These are phyloP conservation scores for Cladosporium sp. DNA, from an alignment of 2,329 filamentous ascomycete genomes.

Conservation along the genomic window DNA sequence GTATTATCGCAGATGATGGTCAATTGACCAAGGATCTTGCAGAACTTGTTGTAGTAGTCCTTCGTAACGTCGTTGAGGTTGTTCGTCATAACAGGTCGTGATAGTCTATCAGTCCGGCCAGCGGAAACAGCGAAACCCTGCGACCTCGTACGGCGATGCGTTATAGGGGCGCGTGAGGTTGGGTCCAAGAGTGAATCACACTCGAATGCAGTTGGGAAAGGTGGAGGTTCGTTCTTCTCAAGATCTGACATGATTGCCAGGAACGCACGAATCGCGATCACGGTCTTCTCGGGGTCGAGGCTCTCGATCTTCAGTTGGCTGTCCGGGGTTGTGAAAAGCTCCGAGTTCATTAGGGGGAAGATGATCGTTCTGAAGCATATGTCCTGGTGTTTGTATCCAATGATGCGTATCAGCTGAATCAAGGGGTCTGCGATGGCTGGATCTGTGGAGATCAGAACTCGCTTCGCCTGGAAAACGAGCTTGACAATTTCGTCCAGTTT, in stretches of 20 bases:
- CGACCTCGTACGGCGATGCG: slow-evolving; percentile 39
- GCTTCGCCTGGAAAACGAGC: slow-evolving; percentile 80
- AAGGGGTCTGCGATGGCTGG: slow-evolving; percentile 82
- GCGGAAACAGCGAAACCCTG: slow-evolving; percentile 42
- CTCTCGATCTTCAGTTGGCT: slow-evolving; percentile 86
- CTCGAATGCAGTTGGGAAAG: slow-evolving; percentile 72
- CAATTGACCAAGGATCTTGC: slow-evolving; percentile 92
- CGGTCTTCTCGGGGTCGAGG: slow-evolving; percentile 92
- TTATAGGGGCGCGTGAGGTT: slow-evolving; percentile 39
- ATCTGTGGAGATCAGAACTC: slow-evolving; percentile 80
- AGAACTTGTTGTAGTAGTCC: slow-evolving; percentile 88
- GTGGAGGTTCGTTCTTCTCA: slow-evolving; percentile 80
- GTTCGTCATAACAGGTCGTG: slow-evolving; percentile 61
- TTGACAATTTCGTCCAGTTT: slow-evolving; percentile 90
- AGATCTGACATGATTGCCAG: slow-evolving; percentile 90
- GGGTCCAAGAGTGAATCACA: slow-evolving; percentile 49
- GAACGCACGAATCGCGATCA: slow-evolving; percentile 95
- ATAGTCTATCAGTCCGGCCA: slow-evolving; percentile 65
- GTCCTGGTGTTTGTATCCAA: slow-evolving; percentile 91
- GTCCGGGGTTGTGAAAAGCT: slow-evolving; percentile 65
- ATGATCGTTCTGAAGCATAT: slow-evolving; percentile 90
- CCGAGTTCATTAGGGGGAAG: slow-evolving; percentile 93
- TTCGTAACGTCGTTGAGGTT: slow-evolving; percentile 73
- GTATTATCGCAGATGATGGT: slow-evolving; percentile 95
- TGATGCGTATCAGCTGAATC: slow-evolving; percentile 90